Evolutionary conservation across 768 basidiomycete species (phyloP).

Genomic region (Mycena latifolia): DNA sequence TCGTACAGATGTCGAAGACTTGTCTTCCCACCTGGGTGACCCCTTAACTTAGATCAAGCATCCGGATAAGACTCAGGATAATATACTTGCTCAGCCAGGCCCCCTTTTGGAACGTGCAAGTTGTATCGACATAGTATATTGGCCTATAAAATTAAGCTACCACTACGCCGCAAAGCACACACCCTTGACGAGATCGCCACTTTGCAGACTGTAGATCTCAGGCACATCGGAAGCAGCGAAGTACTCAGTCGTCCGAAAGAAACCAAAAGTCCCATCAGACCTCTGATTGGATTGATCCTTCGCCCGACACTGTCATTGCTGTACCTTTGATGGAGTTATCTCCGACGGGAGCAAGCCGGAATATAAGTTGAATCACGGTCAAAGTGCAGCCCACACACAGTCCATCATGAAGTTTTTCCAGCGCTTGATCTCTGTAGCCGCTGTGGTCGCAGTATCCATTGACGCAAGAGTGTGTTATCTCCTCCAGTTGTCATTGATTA

Average conservation of each 20-base stretch:
- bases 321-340: conserved; percentile 12
- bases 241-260: conserved; percentile 9
- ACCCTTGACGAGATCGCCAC: conserved; percentile 17
- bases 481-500: conserved; percentile 15
- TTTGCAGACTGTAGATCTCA: conserved; percentile 16
- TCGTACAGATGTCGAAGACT: too few species aligned
- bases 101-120: too few species aligned
- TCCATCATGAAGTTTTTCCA: conserved; percentile 24
- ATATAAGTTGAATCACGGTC: conserved; percentile 23
- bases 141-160: conserved; percentile 6
- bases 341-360: too few species aligned
- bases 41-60: too few species aligned
- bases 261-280: conserved; percentile 21
- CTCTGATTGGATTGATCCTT: conserved; percentile 12
- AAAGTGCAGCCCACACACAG: conserved; percentile 20
- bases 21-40: too few species aligned
- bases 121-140: too few species aligned
- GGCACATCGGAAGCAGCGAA: conserved; percentile 19
- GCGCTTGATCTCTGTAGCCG: conserved; percentile 24
- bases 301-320: conserved; percentile 16
- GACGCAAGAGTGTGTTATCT: conserved; percentile 24
- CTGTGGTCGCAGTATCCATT: conserved; percentile 18
- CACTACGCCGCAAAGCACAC: conserved; percentile 13
- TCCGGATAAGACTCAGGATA: too few species aligned
- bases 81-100: too few species aligned